phyloP scores from a whole-genome alignment of 2,329 filamentous ascomycete genomes.

The Ambrosiella cleistominuta region DNA sequence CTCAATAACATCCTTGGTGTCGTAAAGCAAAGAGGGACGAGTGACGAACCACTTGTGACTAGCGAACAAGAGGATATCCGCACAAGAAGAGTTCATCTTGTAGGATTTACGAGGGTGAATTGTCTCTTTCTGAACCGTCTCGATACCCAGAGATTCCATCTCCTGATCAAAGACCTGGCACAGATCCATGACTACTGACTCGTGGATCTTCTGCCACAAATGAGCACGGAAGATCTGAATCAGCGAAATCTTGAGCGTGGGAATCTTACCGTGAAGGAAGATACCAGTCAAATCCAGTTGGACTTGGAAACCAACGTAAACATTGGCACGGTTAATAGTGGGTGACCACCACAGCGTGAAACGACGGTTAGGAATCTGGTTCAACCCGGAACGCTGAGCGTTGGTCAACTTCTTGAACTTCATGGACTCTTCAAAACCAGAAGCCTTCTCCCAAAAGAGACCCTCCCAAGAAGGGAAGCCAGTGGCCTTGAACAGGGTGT shows the following conservation, averaged over 20 bases:
- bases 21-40: conserved; percentile 77
- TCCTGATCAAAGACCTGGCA: conserved; percentile 98
- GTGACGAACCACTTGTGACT: conserved; percentile 99
- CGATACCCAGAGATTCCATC: conserved; percentile 83
- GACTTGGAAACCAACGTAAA: conserved; percentile 98
- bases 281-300: conserved; percentile 96
- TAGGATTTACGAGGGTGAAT: conserved; percentile 98
- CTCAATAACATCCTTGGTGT: conserved; percentile 91
- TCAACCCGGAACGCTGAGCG: conserved; percentile 86
- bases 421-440: conserved; percentile 50
- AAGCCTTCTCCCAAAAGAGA: conserved; percentile 67
- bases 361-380: conserved; percentile 95
- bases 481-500: conserved; percentile 91
- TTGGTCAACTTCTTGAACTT: conserved; percentile 99
- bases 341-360: conserved; percentile 97
- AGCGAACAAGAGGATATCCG: conserved; percentile 89
- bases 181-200: conserved; percentile 95
- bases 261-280: conserved; percentile 97
- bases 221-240: conserved; percentile 99
- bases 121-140: conserved; percentile 96
- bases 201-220: conserved; percentile 99
- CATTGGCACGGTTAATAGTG: conserved; percentile 87
- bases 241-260: conserved; percentile 89
- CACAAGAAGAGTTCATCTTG: conserved; percentile 99
- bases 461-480: conserved; percentile 96